Conservation (phyloP, 2,329 filamentous ascomycete species). For the Fusarium caatingaense region DNA sequence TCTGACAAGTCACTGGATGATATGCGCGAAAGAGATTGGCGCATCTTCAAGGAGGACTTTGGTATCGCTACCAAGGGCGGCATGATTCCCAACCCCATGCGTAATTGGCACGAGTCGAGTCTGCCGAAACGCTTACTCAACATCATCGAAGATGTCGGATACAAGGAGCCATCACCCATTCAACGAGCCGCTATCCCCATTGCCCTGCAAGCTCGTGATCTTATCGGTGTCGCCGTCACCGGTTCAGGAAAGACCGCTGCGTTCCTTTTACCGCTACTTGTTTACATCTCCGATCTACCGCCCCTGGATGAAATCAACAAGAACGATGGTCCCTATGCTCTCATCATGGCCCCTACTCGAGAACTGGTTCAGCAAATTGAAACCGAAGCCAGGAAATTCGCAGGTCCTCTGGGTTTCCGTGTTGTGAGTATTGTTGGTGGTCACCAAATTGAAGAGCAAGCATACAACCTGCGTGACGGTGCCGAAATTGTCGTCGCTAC, state of each 20-base stretch:
- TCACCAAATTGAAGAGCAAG: slow-evolving; percentile 93
- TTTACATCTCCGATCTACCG: slow-evolving; percentile 93
- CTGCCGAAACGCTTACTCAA: slow-evolving; percentile 82
- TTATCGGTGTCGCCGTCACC: slow-evolving; percentile 98
- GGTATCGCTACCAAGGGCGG: slow-evolving; percentile 96
- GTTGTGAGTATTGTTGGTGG: slow-evolving; percentile 98
- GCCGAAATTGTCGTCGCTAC: slow-evolving; percentile 99
- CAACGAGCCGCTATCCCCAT: slow-evolving; percentile 96
- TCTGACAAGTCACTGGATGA: slow-evolving; percentile 90
- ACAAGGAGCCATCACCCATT: slow-evolving; percentile 90
- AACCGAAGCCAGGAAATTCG: slow-evolving; percentile 91
- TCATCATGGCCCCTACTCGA: slow-evolving; percentile 95
- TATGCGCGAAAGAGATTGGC: slow-evolving; percentile 98
- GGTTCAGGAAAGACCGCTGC: slow-evolving; percentile 98
- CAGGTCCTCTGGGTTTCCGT: slow-evolving; percentile 88
- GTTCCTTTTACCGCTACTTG: slow-evolving; percentile 89
- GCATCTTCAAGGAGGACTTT: slow-evolving; percentile 99
- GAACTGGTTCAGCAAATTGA: slow-evolving; percentile 99
- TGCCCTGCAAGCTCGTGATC: slow-evolving; percentile 88
- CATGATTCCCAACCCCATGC: slow-evolving; percentile 93
- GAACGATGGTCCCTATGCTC: slow-evolving; percentile 96
- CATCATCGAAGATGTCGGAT: slow-evolving; percentile 86
- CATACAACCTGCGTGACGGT: slow-evolving; percentile 87
- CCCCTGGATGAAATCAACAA: slow-evolving; percentile 86
- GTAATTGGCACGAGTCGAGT: slow-evolving; percentile 87